These are phyloP conservation scores for Metschnikowia noctiluminum DNA, from an alignment of 805 yeast species.

Conservation along the genomic window DNA sequence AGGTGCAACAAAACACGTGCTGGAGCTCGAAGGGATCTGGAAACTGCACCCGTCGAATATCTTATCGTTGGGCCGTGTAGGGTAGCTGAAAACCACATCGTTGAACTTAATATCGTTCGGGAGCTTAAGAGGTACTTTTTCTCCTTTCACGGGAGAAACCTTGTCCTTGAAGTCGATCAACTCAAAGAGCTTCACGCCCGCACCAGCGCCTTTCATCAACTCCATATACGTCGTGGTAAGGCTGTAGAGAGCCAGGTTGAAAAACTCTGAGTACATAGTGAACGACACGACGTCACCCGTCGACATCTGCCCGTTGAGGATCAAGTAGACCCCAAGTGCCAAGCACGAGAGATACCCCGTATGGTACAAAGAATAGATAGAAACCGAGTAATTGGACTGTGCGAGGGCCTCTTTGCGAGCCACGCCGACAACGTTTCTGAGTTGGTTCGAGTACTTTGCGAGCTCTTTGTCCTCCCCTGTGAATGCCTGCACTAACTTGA, in stretches of 20 bases:
- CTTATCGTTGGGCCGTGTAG: constrained; percentile 34
- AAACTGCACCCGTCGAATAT: constrained; percentile 39
- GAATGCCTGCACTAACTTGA: constrained; percentile 42
- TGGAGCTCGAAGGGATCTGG: constrained; percentile 32
- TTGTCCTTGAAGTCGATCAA: constrained; percentile 37
- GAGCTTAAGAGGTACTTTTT: constrained; percentile 18
- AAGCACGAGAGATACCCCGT: constrained; percentile 42
- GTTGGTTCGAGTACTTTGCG: constrained; percentile 35
- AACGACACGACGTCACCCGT: constrained; percentile 47
- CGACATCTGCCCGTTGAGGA: constrained; percentile 42
- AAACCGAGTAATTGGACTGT: constrained; percentile 42
- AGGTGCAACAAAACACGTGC: constrained; percentile 49
- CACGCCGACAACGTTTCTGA: constrained; percentile 39
- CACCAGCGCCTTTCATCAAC: constrained; percentile 47
- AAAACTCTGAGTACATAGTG: constrained; percentile 44
- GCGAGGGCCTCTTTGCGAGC: constrained; percentile 45
- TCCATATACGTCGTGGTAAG: constrained; percentile 45
- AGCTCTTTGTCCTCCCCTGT: constrained; percentile 43
- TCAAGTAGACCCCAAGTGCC: constrained; percentile 41
- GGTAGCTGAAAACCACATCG: constrained; percentile 41
- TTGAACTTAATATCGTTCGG: constrained; percentile 37
- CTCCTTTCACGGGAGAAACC: constrained; percentile 37
- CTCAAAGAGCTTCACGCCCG: constrained; percentile 42
- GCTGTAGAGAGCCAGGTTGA: constrained; percentile 43
- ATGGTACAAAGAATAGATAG: constrained; percentile 41